Evolutionary conservation across 768 basidiomycete genomes (phyloP).

Genomic region (Gautieria morchelliformis): DNA sequence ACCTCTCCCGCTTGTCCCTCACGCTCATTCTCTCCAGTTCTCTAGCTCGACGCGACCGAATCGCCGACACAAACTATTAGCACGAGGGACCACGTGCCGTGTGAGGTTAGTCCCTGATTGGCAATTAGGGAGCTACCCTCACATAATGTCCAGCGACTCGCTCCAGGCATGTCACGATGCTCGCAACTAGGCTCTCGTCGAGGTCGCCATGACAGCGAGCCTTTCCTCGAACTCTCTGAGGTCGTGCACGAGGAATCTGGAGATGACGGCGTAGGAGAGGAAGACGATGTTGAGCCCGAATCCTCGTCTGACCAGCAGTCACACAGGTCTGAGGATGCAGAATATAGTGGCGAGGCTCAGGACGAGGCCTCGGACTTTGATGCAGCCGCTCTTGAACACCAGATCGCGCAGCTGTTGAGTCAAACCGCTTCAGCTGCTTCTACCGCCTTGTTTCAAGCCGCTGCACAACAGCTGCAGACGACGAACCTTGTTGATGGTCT

Average conservation of each 20-base stretch:
- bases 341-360: neutral
- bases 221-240: conserved; percentile 68
- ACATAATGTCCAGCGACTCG: neutral
- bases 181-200: neutral
- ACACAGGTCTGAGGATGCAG: conserved; percentile 7
- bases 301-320: conserved; percentile 21
- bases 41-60: neutral
- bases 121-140: neutral
- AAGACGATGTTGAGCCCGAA: conserved; percentile 28
- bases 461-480: conserved; percentile 56
- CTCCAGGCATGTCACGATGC: neutral
- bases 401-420: conserved; percentile 64
- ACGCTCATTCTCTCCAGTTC: conserved; percentile 2
- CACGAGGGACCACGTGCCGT: neutral
- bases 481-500: conserved; percentile 36
- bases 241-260: conserved; percentile 46
- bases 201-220: conserved; percentile 17
- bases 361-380: conserved; percentile 25
- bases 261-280: conserved; percentile 62
- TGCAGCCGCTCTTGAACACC: conserved; percentile 57
- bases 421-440: conserved; percentile 68
- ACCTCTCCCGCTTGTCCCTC: neutral
- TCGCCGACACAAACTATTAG: neutral
- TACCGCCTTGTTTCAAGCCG: conserved; percentile 52
- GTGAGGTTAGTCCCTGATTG: conserved; percentile 2